Base-by-base conservation (phyloP, 371 early-diverging fungal genomes). In the Mortierella sp. region DNA sequence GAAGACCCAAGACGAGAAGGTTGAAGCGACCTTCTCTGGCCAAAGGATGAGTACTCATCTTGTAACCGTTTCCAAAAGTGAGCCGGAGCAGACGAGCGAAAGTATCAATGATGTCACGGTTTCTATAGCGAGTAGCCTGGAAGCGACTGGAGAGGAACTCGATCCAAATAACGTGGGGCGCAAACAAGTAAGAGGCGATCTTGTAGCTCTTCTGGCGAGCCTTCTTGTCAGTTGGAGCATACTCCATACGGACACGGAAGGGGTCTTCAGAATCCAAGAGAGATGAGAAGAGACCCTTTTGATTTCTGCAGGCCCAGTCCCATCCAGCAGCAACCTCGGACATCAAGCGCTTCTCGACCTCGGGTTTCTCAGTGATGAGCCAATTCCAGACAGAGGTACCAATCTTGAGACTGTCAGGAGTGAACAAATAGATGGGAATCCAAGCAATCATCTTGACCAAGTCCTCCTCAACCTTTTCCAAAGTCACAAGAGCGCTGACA, bases 231-330 rank as follows among this genome's bases (percentile, higher is more conserved):
- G 97, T 93, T 1, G 97, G 96, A 3, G 93, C 89, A 82, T 98
- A 97, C 17, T 94, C 93, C 96, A 98, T 96, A 65, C 91, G 92
- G 67, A 88, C 88, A 13, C 90, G 90, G 85, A 98, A 97, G 3
- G 97, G 97, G 74, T 93, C 91, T 49, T 86, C 86, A 9, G 83
- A 85, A 72, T 91, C 85, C 17, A 91, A 63, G 13, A 76, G 66
- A 22, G 87, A 72, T 6, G 91, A 90, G 70, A 94, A 95, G 28
- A 95, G 63, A 5, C 98, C 98, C 62, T 91, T 91, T 40, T 90
- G 85, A 47, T 93, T 88, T 45, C 89, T 83, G 31, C 92, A 87
- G 17, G 93, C 89, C 89, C 92, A 93, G 29, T 88, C 89, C 98
- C 98, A 98, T 32, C 93, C 89, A 8, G 89, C 84, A 3, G 93